These are phyloP conservation scores for Leucocoprinus birnbaumii DNA, from an alignment of 768 basidiomycete genomes.

Conservation along the genomic window DNA sequence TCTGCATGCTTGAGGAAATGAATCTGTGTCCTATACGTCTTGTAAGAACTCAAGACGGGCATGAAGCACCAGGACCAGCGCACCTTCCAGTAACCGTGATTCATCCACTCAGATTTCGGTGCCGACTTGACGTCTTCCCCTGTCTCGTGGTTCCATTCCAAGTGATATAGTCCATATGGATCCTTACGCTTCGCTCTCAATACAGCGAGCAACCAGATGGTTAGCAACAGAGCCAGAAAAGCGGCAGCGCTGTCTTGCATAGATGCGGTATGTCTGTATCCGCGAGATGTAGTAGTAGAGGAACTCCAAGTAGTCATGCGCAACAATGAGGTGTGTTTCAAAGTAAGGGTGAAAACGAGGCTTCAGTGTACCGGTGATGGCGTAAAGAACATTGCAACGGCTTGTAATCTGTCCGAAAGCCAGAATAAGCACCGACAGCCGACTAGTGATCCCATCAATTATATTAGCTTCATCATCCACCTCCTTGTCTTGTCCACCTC, in stretches of 20 bases:
- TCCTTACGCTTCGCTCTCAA: neutral
- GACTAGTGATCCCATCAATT: no score
- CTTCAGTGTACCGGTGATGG: no score
- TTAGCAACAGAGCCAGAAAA: neutral
- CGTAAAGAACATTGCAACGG: no score
- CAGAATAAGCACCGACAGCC: no score
- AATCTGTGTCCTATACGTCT: constrained; percentile 34
- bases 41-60: no score
- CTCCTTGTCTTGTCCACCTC: no score
- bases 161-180: constrained; percentile 56
- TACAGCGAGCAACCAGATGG: neutral
- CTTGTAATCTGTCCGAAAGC: no score
- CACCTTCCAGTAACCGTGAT: constrained; percentile 72
- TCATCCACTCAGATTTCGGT: constrained; percentile 65
- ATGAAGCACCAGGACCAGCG: constrained; percentile 12
- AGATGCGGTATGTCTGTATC: neutral
- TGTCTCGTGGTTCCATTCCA: constrained; percentile 44
- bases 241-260: neutral
- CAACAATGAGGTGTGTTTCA: no score
- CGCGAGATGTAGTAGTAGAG: neutral
- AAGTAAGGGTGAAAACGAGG: no score
- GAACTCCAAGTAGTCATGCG: no score
- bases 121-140: constrained; percentile 22
- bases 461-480: no score
- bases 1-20: constrained; percentile 60